phyloP scores from a whole-genome alignment of 495 filamentous ascomycete species.

The Rhizodiscina lignyota region DNA sequence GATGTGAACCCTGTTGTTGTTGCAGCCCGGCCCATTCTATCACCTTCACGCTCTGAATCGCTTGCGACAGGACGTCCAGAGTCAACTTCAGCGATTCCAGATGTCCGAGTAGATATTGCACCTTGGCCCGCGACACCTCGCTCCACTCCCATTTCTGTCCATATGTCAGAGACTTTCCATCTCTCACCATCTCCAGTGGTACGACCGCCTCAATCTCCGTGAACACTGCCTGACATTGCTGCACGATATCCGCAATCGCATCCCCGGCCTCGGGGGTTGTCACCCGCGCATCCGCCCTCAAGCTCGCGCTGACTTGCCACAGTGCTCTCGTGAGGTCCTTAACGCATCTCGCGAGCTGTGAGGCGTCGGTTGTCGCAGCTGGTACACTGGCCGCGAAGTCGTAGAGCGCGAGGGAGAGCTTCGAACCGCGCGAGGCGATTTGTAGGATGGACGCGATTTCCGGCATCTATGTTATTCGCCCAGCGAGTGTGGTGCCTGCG shows the following conservation, averaged over 20 bases:
- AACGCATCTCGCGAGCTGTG: background rate
- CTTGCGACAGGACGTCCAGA: slow-evolving; percentile 25
- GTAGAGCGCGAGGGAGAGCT: background rate
- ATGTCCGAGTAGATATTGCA: slow-evolving; percentile 28
- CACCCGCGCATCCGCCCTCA: background rate
- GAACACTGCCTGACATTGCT: background rate
- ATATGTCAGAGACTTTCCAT: background rate
- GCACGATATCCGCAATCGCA: background rate
- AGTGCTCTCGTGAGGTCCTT: background rate
- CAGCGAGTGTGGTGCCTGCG: too few species aligned
- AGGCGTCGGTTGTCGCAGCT: background rate
- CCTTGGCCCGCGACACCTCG: slow-evolving; percentile 1
- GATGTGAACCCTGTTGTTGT: background rate
- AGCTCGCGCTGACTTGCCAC: background rate
- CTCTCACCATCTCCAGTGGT: background rate
- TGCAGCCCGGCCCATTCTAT: background rate
- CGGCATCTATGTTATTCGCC: too few species aligned
- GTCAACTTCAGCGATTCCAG: slow-evolving; percentile 30
- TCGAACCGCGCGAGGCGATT: background rate
- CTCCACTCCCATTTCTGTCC: background rate
- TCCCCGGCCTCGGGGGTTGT: background rate
- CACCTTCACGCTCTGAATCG: slow-evolving; percentile 23
- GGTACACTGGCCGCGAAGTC: too few species aligned
- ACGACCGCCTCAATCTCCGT: background rate
- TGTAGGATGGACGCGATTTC: background rate